Evolutionary conservation across 2,329 filamentous ascomycete genomes (phyloP), one percentile per base, ranked within the genome.

Genomic region (Fusarium zealandicum): DNA sequence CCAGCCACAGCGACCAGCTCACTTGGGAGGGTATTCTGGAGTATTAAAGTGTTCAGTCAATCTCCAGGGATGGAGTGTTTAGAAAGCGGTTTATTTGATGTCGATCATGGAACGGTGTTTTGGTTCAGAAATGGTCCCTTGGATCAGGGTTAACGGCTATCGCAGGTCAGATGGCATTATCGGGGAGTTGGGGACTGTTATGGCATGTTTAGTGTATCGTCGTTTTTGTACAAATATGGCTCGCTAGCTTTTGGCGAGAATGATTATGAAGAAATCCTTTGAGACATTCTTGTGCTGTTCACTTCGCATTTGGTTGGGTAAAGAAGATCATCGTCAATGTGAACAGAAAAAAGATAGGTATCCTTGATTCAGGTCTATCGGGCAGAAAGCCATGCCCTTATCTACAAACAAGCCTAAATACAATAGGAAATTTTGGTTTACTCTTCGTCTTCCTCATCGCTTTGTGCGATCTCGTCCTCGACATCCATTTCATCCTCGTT

Each of bases 21-120:
- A 76, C 75, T 12, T 77, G 75, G 75, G 74, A 78, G 49, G 75
- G 75, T 45, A 71, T 78, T 33, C 67, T 66, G 32, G 72, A 72
- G 45, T 51, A 61, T 25, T 69, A 54, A 63, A 22, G 30, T 37
- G 38, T 31, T 18, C 46, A 25, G 40, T 42, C 25, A 27, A 39
- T 12, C 22, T 25, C 22, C 40, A 39, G 37, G 47, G 42, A 41
- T 40, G 53, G 51, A 56, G 42, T 51, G 51, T 52, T 51, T 48
- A 41, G 39, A 56, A 44, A 33, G 47, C 22, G 51, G 11, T 37
- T 20, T 51, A 59, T 63, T 58, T 64, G 53, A 43, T 16, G 57
- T 44, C 31, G 56, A 45, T 52, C 55, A 64, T 61, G 55, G 54
- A 54, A 46, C 57, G 64, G 63, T 62, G 61, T 65, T 66, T 64